Evolutionary conservation across 352 stramenopile species (phyloP), one percentile per base, ranked within the genome.

Genomic region (Aphanomyces stellatus): DNA sequence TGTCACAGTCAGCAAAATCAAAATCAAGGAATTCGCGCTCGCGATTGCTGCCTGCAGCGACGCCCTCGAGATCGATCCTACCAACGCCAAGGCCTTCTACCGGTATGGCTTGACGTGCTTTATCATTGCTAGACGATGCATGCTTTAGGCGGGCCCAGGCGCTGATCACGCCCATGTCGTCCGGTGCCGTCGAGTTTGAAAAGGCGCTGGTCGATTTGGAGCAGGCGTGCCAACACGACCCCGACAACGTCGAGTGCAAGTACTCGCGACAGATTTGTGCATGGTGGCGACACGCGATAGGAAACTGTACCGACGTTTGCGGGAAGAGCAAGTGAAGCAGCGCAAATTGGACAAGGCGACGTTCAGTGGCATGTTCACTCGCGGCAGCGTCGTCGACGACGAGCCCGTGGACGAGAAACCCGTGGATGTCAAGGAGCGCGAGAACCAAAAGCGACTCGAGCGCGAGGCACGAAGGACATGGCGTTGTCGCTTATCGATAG

Each of bases 351-450:
- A 94, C 51, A 80, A 81, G 55, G 72, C 79, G 10, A 94, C 85
- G 4, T 94, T 94, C 69, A 90, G 72, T 11, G 86, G 84, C 17
- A 91, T 94, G 86, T 94, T 93, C 41, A 69, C 87, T 27, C 80
- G 84, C 55, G 86, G 86, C 0, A 60, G 79, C 27, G 74, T 94
- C 4, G 90, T 88, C 46, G 72, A 78, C 22, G 71, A 78, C n/a
- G 62, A 72, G 10, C 33, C 71, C 13, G 43, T 69, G n/a, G 43
- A 40, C 2, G 25, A 60, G 2, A 10, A 53, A 0, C 2, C 59
- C 4, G 62, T 69, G 1, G 53, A 59, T 25, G 74, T 79, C 41
- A 64, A 56, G 59, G 67, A 71, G 53, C 72, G 71, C 1, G 49
- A 33, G 30, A 57, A 40, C 19, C 74, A 88, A 27, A 69, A 76